Conservation (phyloP, 1,284 basidiomycete genomes). For the Cutaneotrichosporon arboriforme region DNA sequence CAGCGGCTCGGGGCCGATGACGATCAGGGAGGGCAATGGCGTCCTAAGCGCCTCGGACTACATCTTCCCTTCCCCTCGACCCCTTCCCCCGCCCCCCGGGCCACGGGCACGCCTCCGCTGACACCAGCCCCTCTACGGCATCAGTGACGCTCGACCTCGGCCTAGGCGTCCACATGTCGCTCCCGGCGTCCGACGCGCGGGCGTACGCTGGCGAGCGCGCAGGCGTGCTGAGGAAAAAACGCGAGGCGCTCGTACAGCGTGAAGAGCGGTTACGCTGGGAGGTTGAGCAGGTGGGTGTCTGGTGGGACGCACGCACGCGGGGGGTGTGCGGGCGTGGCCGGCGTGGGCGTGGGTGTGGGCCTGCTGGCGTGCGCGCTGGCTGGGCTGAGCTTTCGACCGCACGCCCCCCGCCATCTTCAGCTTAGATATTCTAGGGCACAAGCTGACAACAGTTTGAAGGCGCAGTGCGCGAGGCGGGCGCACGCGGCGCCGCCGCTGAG, state of each 20-base stretch:
- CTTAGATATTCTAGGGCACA: not conserved
- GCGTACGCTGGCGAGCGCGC: slow-evolving; percentile 21
- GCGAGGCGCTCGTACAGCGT: slow-evolving; percentile 14
- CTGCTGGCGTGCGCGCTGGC: too few relatives aligned
- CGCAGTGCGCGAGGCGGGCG: not conserved
- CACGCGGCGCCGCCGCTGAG: not conserved
- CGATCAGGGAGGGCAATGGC: too few relatives aligned
- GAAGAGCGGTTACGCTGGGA: slow-evolving; percentile 33
- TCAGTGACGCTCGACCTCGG: slow-evolving; percentile 34
- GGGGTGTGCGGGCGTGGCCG: not conserved
- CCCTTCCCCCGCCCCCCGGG: not conserved
- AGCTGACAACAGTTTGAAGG: slow-evolving; percentile 6
- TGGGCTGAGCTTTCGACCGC: too few relatives aligned
- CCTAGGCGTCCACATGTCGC: slow-evolving; percentile 31
- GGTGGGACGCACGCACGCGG: not conserved
- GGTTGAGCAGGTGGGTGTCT: slow-evolving; percentile 24
- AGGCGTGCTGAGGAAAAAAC: slow-evolving; percentile 22
- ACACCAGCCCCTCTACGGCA: slow-evolving; percentile 20
- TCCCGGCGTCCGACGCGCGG: slow-evolving; percentile 19
- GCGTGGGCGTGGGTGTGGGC: too few relatives aligned
- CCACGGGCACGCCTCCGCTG: too few relatives aligned
- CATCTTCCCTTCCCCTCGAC: too few relatives aligned
- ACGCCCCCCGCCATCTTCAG: too few relatives aligned
- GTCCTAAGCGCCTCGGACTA: too few relatives aligned
- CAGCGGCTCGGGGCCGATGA: too few relatives aligned